Evolutionary conservation across 1,284 basidiomycete genomes (phyloP), one percentile per base, ranked within the genome.

Genomic region (Violaceomyces palustris): DNA sequence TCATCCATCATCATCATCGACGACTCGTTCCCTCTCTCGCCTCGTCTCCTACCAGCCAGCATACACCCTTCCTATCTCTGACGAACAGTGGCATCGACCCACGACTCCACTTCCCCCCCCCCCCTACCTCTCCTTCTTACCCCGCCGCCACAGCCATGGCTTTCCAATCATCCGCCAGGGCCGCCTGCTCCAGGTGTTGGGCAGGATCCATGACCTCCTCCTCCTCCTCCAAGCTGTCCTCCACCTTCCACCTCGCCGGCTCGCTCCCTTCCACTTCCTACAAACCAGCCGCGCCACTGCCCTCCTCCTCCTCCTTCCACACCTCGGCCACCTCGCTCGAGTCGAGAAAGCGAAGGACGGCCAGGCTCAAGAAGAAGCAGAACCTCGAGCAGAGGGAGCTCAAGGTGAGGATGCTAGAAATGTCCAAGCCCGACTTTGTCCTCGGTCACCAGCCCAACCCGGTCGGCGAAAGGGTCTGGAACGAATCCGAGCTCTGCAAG

Each of bases 361-460:
- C 61, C 9, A 56, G 64, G 9, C 39, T 66, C 35, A 60, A 61
- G 34, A 66, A 68, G 39, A 73, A 72, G 44, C 58, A 54, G 25
- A 74, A 75, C 56, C 55, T 75, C 39, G 64, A 67, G 26, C 58
- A 61, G 33, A 58, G 64, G 22, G 61, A 64, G 14, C 61, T 72
- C 46, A 72, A 66, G 38, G 45, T 52, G 26, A 60, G 60, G 14
- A 59, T 74, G 42, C 52, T 69, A 4, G 76, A 78, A 0, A 75
- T 77, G 6, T 52, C 69, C 15, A 59, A 66, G 39, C 83, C 87
- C 11, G 83, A 85, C 60, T 80, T 84, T 39, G 79, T 90, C 6
- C 80, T 88, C 2, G 88, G 88, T 2, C 64, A 72, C 35, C 64
- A 75, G 81, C 48, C 74, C 86, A 64, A 69, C 41, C 67, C 64